phyloP scores from a whole-genome alignment of 2,329 filamentous ascomycete species.

The Ceratocystis colombiana region DNA sequence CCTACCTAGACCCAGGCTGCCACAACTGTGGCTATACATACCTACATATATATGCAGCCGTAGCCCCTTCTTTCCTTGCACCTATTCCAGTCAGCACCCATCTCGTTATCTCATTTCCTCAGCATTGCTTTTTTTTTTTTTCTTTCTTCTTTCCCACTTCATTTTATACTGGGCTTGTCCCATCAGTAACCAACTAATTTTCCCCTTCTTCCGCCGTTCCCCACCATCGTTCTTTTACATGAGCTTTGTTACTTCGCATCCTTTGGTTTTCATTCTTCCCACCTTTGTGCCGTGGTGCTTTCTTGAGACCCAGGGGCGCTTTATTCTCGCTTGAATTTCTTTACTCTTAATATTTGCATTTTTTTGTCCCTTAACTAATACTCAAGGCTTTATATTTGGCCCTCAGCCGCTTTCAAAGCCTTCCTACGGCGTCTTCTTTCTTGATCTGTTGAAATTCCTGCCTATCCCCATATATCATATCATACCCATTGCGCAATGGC shows the following conservation, averaged over 20 bases:
- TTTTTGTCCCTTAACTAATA: slow-evolving; percentile 15
- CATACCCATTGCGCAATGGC: slow-evolving; percentile 22
- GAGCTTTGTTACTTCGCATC: slow-evolving; percentile 17
- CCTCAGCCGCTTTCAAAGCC: neutral
- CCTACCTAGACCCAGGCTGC: neutral
- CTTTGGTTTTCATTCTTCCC: neutral
- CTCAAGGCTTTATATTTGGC: slow-evolving; percentile 10
- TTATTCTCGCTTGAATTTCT: slow-evolving; percentile 6
- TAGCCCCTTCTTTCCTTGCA: neutral
- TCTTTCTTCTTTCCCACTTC: neutral
- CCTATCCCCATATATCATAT: neutral
- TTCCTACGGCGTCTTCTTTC: slow-evolving; percentile 5
- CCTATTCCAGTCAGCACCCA: too few species aligned
- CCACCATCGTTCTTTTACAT: slow-evolving; percentile 23
- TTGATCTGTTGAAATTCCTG: slow-evolving; percentile 12
- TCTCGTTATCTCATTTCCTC: neutral
- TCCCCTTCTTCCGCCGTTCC: slow-evolving; percentile 13
- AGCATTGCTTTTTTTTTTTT: slow-evolving; percentile 8
- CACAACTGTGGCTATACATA: slow-evolving; percentile 9
- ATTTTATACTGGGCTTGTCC: neutral
- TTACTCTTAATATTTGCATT: slow-evolving; percentile 14
- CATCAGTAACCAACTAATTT: slow-evolving; percentile 19
- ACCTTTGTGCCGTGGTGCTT: neutral
- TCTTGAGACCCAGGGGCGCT: slow-evolving; percentile 16
- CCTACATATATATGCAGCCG: slow-evolving; percentile 5